Conservation (phyloP, 768 basidiomycete genomes). For the Boletellus ananiceps region DNA sequence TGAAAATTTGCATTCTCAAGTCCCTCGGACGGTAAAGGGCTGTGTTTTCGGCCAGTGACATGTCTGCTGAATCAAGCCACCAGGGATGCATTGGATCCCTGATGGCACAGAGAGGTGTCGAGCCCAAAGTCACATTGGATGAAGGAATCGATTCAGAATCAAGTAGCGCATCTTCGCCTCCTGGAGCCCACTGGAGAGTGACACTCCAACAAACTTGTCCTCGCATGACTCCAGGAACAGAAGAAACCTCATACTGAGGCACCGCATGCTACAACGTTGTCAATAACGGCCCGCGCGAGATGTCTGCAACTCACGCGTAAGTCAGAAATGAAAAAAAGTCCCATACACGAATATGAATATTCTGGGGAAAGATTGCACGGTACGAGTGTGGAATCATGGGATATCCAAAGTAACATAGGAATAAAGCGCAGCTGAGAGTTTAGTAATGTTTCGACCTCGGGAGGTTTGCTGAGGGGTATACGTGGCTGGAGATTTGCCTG, state of each 20-base stretch:
- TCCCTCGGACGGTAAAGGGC: slow-evolving; percentile 22
- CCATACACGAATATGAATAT: slow-evolving; percentile 41
- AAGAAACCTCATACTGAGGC: background rate
- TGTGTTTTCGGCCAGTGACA: background rate
- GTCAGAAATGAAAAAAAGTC: slow-evolving; percentile 41
- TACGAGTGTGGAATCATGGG: slow-evolving; percentile 30
- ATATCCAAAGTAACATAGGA: slow-evolving; percentile 41
- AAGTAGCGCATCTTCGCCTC: slow-evolving; percentile 41
- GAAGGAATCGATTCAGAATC: background rate
- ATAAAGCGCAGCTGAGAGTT: slow-evolving; percentile 35
- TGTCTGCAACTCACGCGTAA: slow-evolving; percentile 32
- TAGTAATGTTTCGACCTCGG: slow-evolving; percentile 40
- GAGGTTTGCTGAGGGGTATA: slow-evolving; percentile 33
- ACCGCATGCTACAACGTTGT: slow-evolving; percentile 18
- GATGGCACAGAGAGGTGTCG: background rate
- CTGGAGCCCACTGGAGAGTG: slow-evolving; percentile 45
- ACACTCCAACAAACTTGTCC: slow-evolving; percentile 44
- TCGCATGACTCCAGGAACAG: slow-evolving; percentile 3
- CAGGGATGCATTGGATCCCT: slow-evolving; percentile 14
- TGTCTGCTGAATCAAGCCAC: slow-evolving; percentile 19
- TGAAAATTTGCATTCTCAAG: slow-evolving; percentile 24
- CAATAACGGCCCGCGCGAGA: background rate
- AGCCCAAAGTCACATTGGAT: background rate
- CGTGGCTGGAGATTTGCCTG: background rate
- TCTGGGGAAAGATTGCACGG: slow-evolving; percentile 30